Conservation (phyloP, 345 rosid species). For the Eucalyptus curtisii region DNA sequence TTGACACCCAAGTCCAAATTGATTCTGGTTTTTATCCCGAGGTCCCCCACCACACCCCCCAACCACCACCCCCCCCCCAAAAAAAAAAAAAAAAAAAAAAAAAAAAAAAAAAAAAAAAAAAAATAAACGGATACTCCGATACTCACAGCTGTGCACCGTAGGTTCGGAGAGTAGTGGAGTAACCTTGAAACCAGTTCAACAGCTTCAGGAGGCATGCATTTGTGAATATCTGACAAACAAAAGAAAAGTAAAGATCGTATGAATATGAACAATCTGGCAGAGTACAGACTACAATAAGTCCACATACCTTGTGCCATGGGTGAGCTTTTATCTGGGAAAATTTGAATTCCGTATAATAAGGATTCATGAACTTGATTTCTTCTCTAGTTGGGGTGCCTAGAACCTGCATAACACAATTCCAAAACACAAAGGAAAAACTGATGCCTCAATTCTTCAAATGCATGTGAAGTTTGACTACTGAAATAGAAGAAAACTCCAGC, state of each 20-base stretch:
- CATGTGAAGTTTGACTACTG: background rate
- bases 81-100: too few relatives aligned
- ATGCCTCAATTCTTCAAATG: background rate
- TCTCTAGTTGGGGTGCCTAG: conserved; percentile 11
- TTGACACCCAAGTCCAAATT: background rate
- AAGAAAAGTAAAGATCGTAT: background rate
- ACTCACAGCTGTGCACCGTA: conserved; percentile 1
- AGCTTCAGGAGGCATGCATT: conserved; percentile 12
- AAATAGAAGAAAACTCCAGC: background rate
- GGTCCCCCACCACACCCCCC: too few relatives aligned
- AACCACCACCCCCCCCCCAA: fast-evolving
- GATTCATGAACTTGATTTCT: conserved; percentile 14
- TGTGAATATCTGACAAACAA: conserved; percentile 6
- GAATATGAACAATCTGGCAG: background rate
- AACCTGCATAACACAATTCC: background rate
- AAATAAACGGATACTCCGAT: background rate
- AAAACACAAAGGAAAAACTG: background rate
- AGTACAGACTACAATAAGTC: background rate
- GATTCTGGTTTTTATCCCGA: background rate
- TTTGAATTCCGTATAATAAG: conserved; percentile 9
- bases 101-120: background rate
- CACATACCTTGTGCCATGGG: conserved; percentile 10
- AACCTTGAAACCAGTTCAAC: conserved; percentile 8
- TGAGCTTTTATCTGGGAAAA: conserved; percentile 16
- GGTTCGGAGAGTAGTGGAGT: conserved; percentile 7